These are phyloP conservation scores for Ustilago shanxiensis DNA, from an alignment of 1,284 basidiomycete species.

Conservation along the genomic window DNA sequence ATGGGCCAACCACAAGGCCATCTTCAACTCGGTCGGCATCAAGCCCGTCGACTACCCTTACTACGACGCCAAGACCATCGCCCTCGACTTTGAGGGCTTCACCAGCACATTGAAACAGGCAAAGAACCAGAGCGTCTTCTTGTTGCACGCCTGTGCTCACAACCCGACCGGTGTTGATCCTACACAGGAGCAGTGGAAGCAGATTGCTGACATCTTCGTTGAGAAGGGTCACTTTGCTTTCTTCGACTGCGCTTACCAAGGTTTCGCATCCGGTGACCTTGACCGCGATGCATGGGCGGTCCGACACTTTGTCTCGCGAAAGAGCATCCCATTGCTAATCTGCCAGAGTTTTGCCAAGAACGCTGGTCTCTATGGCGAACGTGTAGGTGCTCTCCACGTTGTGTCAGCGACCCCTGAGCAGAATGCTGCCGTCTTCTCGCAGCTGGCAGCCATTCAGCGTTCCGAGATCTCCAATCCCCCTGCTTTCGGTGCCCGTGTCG, in stretches of 20 bases:
- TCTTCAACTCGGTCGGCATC: conserved; percentile 86
- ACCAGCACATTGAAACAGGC: conserved; percentile 75
- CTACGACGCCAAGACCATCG: conserved; percentile 89
- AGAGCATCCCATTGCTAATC: conserved; percentile 82
- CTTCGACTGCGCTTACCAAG: conserved; percentile 96
- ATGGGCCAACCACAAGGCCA: conserved; percentile 94
- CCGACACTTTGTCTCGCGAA: conserved; percentile 83
- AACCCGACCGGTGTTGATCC: conserved; percentile 96
- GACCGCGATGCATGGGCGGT: conserved; percentile 92
- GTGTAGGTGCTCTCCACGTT: conserved; percentile 76
- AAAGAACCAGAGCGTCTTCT: conserved; percentile 82
- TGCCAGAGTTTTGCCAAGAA: conserved; percentile 99
- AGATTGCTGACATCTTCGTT: conserved; percentile 81
- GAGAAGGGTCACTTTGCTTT: conserved; percentile 87
- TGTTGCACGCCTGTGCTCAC: conserved; percentile 93
- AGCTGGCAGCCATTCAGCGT: conserved; percentile 86
- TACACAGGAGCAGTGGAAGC: conserved; percentile 86
- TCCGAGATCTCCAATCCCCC: conserved; percentile 95
- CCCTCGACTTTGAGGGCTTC: conserved; percentile 85
- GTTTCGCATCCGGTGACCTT: conserved; percentile 87
- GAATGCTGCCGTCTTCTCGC: conserved; percentile 70
- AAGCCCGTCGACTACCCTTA: conserved; percentile 86
- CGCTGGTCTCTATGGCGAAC: conserved; percentile 89
- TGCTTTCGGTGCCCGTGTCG: conserved; percentile 87
- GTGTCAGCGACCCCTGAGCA: conserved; percentile 55